Percentiles rank a stretch among this genome's conserved stretches.
These are phyloP conservation scores for Macrolepiota fuliginosa DNA, from an alignment of 768 basidiomycete genomes.

Conservation along the genomic window DNA sequence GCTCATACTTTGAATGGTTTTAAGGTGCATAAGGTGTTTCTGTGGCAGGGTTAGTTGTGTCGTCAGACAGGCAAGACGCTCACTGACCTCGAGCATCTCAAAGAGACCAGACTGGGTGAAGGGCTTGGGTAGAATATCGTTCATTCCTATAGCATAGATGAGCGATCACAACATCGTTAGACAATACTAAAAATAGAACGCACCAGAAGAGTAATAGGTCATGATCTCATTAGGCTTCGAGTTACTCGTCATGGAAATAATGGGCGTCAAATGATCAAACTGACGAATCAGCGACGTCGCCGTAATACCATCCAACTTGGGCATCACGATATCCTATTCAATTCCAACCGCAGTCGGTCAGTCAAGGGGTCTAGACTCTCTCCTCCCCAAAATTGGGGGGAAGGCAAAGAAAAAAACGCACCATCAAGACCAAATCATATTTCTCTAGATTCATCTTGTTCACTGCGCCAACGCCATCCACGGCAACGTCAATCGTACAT, in stretches of 20 bases:
- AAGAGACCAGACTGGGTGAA: constrained; percentile 93
- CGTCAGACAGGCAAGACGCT: background rate
- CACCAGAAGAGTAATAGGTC: constrained; percentile 80
- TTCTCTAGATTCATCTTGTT: constrained; percentile 96
- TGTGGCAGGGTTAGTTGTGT: constrained; percentile 20
- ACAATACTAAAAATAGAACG: constrained; percentile 12
- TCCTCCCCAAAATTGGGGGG: too few species aligned
- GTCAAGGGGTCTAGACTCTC: background rate
- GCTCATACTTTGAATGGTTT: constrained; percentile 79
- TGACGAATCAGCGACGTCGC: constrained; percentile 93
- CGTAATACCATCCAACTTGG: constrained; percentile 81
- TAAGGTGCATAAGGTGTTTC: constrained; percentile 89
- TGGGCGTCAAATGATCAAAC: constrained; percentile 94
- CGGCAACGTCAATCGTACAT: constrained; percentile 91
- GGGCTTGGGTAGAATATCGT: constrained; percentile 94
- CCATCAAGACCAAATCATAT: constrained; percentile 96
- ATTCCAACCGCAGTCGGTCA: background rate
- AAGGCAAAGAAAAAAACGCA: constrained; percentile 34
- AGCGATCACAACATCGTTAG: background rate
- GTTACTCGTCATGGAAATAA: constrained; percentile 98
- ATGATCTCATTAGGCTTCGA: constrained; percentile 91
- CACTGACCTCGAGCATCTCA: constrained; percentile 82
- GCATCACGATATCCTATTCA: constrained; percentile 90
- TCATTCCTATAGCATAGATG: constrained; percentile 63
- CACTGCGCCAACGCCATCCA: constrained; percentile 89